These are phyloP conservation scores for Phytopythium oedochilum DNA, from an alignment of 352 stramenopile species.

Conservation along the genomic window DNA sequence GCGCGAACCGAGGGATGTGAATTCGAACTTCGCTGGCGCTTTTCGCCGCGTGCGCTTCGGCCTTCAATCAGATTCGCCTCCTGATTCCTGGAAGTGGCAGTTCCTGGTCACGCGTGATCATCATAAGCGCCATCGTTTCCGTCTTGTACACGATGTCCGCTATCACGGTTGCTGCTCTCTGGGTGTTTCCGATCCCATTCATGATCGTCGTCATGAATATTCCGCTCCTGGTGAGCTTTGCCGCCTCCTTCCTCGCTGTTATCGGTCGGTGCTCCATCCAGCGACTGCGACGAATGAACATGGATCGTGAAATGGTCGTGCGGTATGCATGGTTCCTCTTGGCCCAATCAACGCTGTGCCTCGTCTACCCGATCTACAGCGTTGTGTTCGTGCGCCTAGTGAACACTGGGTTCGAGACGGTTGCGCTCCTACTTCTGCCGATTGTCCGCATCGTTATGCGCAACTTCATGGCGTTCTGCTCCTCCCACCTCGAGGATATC, in stretches of 20 bases:
- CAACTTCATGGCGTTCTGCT: conserved; percentile 11
- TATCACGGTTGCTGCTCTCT: conserved; percentile 4
- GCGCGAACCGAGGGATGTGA: conserved; percentile 17
- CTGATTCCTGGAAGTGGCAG: too few relatives aligned
- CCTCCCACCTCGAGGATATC: conserved; percentile 10
- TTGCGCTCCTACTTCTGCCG: conserved; percentile 15
- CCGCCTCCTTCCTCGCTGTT: not conserved
- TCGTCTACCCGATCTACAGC: conserved; percentile 21
- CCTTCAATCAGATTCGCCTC: too few relatives aligned
- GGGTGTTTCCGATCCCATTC: conserved; percentile 20
- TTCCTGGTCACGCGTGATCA: conserved; percentile 7
- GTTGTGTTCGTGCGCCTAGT: conserved; percentile 9
- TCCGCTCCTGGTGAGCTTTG: not conserved
- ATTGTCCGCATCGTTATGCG: conserved; percentile 19
- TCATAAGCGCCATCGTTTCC: conserved; percentile 2
- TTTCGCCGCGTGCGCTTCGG: too few relatives aligned
- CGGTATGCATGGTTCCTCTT: conserved; percentile 2
- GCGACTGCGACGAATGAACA: not conserved
- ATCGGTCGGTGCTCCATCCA: not conserved
- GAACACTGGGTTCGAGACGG: conserved; percentile 13
- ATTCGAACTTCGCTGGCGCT: conserved; percentile 7
- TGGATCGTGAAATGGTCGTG: conserved; percentile 2
- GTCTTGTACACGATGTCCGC: conserved; percentile 1
- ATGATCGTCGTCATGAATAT: conserved; percentile 9
- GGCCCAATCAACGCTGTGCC: conserved; percentile 9